Evolutionary conservation across 441 rosid genomes (phyloP), one percentile per base, ranked within the genome.

Genomic region (Mallotus repandus): DNA sequence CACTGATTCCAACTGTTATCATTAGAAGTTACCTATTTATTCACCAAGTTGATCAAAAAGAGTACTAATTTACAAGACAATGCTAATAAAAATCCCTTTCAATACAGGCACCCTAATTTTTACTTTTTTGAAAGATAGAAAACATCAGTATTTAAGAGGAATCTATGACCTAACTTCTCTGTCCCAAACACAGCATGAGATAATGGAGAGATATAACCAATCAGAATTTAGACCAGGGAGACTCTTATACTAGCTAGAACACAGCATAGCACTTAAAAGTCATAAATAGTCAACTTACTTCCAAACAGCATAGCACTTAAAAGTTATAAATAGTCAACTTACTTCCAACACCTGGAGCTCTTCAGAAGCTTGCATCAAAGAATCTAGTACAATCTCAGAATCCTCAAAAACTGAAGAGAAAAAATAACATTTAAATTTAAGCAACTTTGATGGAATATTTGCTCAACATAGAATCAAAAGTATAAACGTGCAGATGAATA

Each of bases 321-420:
- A 29, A 29, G 32, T 29, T 3, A 35, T 16, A 32, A 9, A 54
- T 22, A 73, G 73, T 68, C 57, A 74, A 68, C 79, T 78, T 84
- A 91, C 98, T 97, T 92, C 97, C 81, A 93, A 77, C 53, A 86
- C 80, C 81, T 87, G 82, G 76, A 93, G 89, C 76, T 91, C 97
- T 63, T 90, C 87, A 16, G 90, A 83, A 80, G 99, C 97, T 84
- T 90, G 97, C 79, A 78, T 86, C 69, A 96, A 77, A 69, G 94
- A 84, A 81, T 89, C 99, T 68, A 96, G 85, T 76, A 91, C 89
- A 5, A 79, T 70, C 70, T 88, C 96, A 4, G 91, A 75, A 84
- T 87, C 84, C 79, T 85, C 86, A 41, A 81, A 74, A 75, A 88
- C 95, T 91, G 82, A 45, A 16, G 61, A 54, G 65, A 50, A 63